These are phyloP conservation scores for Vitis amurensis DNA, from an alignment of 164 flowering plant species.

Conservation along the genomic window DNA sequence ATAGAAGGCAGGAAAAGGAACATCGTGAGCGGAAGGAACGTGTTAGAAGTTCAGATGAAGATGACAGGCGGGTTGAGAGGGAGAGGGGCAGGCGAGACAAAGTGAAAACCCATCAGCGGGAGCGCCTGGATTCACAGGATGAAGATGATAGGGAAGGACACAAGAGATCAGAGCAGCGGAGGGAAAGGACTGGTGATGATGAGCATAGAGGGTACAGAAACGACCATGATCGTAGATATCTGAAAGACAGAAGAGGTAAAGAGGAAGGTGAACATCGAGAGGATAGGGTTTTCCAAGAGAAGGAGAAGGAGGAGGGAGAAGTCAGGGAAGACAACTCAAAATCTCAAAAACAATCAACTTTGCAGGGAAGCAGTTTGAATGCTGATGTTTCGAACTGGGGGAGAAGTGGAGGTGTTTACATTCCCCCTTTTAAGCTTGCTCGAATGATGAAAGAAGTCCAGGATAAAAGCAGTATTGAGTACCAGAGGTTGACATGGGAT, in stretches of 20 bases:
- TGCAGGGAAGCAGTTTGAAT: slow-evolving; percentile 20
- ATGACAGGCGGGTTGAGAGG: slow-evolving; percentile 10
- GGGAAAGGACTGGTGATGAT: slow-evolving; percentile 19
- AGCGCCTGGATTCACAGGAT: slow-evolving; percentile 11
- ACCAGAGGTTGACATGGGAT: slow-evolving; percentile 95
- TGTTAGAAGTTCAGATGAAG: slow-evolving; percentile 13
- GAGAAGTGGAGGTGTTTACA: slow-evolving; percentile 87
- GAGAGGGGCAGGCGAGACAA: neutral
- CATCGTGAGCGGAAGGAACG: neutral
- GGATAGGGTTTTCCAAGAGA: slow-evolving; percentile 3
- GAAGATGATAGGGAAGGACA: slow-evolving; percentile 14
- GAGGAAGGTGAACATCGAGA: slow-evolving; percentile 7
- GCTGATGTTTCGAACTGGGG: slow-evolving; percentile 38
- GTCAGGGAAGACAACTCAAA: slow-evolving; percentile 17
- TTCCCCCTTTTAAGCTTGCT: slow-evolving; percentile 90
- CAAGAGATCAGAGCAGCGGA: slow-evolving; percentile 6
- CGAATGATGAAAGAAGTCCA: slow-evolving; percentile 83
- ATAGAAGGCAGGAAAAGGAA: neutral
- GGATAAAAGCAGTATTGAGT: slow-evolving; percentile 81
- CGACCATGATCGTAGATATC: neutral
- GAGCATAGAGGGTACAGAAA: slow-evolving; percentile 13
- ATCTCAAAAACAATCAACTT: slow-evolving; percentile 6
- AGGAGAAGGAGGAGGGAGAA: slow-evolving; percentile 12
- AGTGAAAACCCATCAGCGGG: slow-evolving; percentile 3
- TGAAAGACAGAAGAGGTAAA: slow-evolving; percentile 4